Evolutionary conservation across 2,329 filamentous ascomycete species (phyloP).

Genomic region (Colletotrichum caudatum): DNA sequence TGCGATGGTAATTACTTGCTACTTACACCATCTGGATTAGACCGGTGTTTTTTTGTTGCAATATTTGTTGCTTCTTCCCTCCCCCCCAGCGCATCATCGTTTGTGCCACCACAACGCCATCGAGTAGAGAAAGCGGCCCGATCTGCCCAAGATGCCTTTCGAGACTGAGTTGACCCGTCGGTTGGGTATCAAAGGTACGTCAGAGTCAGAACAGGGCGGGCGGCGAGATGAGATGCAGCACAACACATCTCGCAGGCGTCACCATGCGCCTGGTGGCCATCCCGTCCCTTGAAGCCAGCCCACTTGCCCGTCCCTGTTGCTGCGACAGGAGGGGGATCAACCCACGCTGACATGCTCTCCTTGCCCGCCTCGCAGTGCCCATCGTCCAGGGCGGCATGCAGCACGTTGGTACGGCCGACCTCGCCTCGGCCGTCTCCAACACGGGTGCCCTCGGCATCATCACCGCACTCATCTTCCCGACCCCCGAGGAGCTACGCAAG

Average conservation of each 20-base stretch:
- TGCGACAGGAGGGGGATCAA: not conserved
- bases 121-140: constrained; percentile 24
- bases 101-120: constrained; percentile 5
- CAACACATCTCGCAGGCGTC: constrained; percentile 7
- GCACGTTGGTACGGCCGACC: constrained; percentile 85
- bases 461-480: constrained; percentile 91
- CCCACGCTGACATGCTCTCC: constrained; percentile 28
- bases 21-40: constrained; percentile 18
- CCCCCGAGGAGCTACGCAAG: constrained; percentile 89
- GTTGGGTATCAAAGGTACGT: constrained; percentile 65
- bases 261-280: constrained; percentile 18
- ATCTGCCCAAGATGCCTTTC: constrained; percentile 63
- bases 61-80: constrained; percentile 22
- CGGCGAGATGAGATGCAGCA: constrained; percentile 18
- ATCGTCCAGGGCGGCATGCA: constrained; percentile 90
- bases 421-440: constrained; percentile 81
- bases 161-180: constrained; percentile 68
- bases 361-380: constrained; percentile 66
- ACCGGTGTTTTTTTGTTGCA: not conserved
- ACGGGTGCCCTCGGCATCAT: constrained; percentile 87
- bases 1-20: not conserved
- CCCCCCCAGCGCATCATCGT: constrained; percentile 8
- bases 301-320: not conserved
- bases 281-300: not conserved
- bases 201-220: not conserved